phyloP scores from a whole-genome alignment of 768 basidiomycete species.

The Podaxis sp. region DNA sequence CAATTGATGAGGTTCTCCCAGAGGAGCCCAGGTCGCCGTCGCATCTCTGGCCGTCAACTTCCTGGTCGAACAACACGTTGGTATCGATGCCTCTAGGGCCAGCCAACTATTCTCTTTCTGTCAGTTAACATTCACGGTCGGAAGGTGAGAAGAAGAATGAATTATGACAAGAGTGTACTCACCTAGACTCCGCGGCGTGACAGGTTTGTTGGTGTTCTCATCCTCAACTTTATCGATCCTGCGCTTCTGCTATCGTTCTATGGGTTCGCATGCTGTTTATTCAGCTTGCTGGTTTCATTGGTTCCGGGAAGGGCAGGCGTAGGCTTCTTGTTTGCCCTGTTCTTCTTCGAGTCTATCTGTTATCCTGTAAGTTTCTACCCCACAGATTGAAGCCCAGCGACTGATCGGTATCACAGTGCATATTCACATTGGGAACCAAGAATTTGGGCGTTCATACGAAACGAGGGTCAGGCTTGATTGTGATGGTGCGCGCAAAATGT shows the following conservation, averaged over 20 bases:
- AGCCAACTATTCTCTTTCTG: slow-evolving; percentile 69
- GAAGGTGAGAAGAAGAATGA: slow-evolving; percentile 33
- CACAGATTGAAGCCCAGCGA: not conserved
- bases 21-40: slow-evolving; percentile 64
- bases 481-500: slow-evolving; percentile 40
- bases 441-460: slow-evolving; percentile 59
- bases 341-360: slow-evolving; percentile 77
- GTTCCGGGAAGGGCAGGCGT: slow-evolving; percentile 51
- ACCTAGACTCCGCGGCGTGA: not conserved
- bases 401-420: slow-evolving; percentile 29
- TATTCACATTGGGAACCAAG: slow-evolving; percentile 65
- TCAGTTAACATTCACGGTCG: slow-evolving; percentile 63
- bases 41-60: slow-evolving; percentile 69
- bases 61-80: slow-evolving; percentile 57
- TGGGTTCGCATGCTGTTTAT: slow-evolving; percentile 44
- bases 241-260: slow-evolving; percentile 57
- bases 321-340: slow-evolving; percentile 57
- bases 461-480: slow-evolving; percentile 57
- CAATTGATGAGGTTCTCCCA: not conserved
- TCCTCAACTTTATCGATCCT: slow-evolving; percentile 63
- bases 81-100: slow-evolving; percentile 45
- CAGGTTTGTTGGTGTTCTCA: slow-evolving; percentile 56
- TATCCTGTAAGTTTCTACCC: slow-evolving; percentile 43
- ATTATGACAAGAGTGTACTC: not conserved
- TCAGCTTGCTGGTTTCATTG: slow-evolving; percentile 47